These are phyloP conservation scores for Bullera alba DNA, from an alignment of 768 basidiomycete genomes.

Conservation along the genomic window DNA sequence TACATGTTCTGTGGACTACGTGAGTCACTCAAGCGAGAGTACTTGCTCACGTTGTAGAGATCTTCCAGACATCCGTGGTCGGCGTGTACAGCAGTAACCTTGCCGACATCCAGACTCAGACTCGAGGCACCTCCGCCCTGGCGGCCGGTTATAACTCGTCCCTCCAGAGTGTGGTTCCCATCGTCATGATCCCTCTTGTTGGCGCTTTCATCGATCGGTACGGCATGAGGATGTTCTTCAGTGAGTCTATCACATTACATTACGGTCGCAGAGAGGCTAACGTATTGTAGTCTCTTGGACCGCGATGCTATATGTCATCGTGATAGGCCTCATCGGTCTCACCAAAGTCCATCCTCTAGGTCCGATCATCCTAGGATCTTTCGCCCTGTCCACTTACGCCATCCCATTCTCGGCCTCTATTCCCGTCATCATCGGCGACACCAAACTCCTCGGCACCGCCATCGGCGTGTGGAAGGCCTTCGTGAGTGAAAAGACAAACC, in stretches of 20 bases:
- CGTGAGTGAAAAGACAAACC: slow-evolving; percentile 10
- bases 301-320: slow-evolving; percentile 38
- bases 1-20: slow-evolving; percentile 33
- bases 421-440: slow-evolving; percentile 33
- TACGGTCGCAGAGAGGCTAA: not conserved
- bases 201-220: slow-evolving; percentile 40
- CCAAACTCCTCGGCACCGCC: slow-evolving; percentile 36
- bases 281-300: slow-evolving; percentile 22
- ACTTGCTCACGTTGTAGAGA: slow-evolving; percentile 6
- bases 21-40: slow-evolving; percentile 3
- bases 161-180: slow-evolving; percentile 38
- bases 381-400: slow-evolving; percentile 36
- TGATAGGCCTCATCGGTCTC: slow-evolving; percentile 38
- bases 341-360: slow-evolving; percentile 38
- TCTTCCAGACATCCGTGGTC: slow-evolving; percentile 38
- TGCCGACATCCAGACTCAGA: slow-evolving; percentile 39
- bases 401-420: slow-evolving; percentile 40
- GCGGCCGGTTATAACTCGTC: slow-evolving; percentile 44
- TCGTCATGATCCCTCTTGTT: slow-evolving; percentile 40
- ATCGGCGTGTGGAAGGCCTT: slow-evolving; percentile 43
- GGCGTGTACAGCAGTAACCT: slow-evolving; percentile 39
- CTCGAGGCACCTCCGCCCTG: slow-evolving; percentile 34
- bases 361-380: slow-evolving; percentile 35
- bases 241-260: slow-evolving; percentile 5
- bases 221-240: slow-evolving; percentile 38